Evolutionary conservation across 2,329 filamentous ascomycete genomes (phyloP), one percentile per base, ranked within the genome.

Genomic region (Aspergillus sergii): DNA sequence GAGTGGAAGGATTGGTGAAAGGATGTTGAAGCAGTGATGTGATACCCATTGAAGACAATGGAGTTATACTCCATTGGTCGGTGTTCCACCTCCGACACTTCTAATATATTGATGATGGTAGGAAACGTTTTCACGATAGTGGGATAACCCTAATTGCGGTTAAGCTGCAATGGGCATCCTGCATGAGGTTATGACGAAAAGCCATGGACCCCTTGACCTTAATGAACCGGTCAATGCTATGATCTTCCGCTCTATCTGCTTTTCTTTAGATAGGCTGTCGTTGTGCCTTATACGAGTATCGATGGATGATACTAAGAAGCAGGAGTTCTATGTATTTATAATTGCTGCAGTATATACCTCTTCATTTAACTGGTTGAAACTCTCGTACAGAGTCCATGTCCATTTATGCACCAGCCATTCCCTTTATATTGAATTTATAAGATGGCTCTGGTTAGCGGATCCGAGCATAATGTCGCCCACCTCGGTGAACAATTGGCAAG

Each of bases 131-230:
- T 56, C 19, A 55, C 43, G 39, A 59, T 30, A 51, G 34, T 19
- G 34, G 45, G 36, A 48, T 43, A 48, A 4, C 46, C 36, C 23
- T 54, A 7, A 21, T 48, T 46, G 36, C 34, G 39, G 11, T 50
- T 60, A 32, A 54, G 12, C 51, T 36, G 23, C 21, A 16, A 58
- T 58, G 45, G 23, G 39, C 32, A 58, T 48, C 28, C 32, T 21
- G 43, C 34, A 64, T 51, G 60, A 65, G 58, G n/a, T 58, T 65
- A 63, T 51, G 63, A 65, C 56, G 34, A 46, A 65, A 53, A 46
- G 50, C 23, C 46, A 58, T 48, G 45, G 28, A 50, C 53, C 55
- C 14, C 46, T 36, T 61, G 58, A 28, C 55, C 54, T 53, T 64
- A 32, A 62, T 59, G 60, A 60, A 43, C 60, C 57, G 55, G 58